Evolutionary conservation across 108 stramenopile genomes (phyloP).

Genomic region (Ochromonas danica): DNA sequence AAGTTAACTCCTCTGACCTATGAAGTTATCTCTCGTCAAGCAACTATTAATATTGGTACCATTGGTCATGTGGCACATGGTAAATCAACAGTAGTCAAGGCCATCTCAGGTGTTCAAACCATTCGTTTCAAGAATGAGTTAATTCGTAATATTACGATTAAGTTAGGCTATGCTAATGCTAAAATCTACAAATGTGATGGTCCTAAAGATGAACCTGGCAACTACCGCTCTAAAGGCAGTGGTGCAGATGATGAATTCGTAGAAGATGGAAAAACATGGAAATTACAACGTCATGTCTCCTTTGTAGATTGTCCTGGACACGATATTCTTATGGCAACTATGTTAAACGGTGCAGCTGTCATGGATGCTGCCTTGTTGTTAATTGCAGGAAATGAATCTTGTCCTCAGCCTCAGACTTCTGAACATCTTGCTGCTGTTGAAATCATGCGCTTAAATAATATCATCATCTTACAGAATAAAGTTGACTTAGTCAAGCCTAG

Average conservation of each 20-base stretch:
- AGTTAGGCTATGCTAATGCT: constrained; percentile 98
- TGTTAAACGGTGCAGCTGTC: constrained; percentile 99
- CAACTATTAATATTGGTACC: constrained; percentile 99
- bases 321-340: constrained; percentile 99
- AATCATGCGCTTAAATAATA: constrained; percentile 97
- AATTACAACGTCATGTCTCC: constrained; percentile 88
- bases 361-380: constrained; percentile 99
- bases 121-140: constrained; percentile 99
- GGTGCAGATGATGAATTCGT: constrained; percentile 83
- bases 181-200: constrained; percentile 93
- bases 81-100: constrained; percentile 97
- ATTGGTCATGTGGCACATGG: constrained; percentile 99
- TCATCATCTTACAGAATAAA: constrained; percentile 99
- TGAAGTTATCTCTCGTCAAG: constrained; percentile 87
- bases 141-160: constrained; percentile 99
- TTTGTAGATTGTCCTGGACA: constrained; percentile 99
- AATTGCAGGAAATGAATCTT: constrained; percentile 96
- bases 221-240: constrained; percentile 76
- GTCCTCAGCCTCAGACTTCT: constrained; percentile 98
- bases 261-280: constrained; percentile 78
- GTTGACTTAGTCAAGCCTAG: constrained; percentile 98
- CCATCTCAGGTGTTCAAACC: constrained; percentile 98
- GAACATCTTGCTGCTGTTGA: constrained; percentile 99
- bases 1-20: constrained; percentile 59
- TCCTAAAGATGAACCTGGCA: constrained; percentile 57